Conservation (phyloP, 139 green algal genomes). For the Chlamydomonas sp. region DNA sequence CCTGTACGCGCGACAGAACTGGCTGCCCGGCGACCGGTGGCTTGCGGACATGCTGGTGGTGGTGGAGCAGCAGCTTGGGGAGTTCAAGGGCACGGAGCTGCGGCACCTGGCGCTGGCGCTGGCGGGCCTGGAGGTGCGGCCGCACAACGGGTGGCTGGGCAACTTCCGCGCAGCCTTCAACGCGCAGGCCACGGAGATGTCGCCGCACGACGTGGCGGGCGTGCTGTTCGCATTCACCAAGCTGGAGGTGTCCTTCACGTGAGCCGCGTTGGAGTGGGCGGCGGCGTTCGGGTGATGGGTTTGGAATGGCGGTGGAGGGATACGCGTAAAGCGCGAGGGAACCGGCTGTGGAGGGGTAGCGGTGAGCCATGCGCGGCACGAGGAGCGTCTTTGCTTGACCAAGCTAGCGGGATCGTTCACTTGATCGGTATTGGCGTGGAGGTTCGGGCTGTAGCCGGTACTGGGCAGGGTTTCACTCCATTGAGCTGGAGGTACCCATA, state of each 20-base stretch:
- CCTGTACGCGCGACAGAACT: constrained; percentile 15
- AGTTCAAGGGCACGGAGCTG: constrained; percentile 6
- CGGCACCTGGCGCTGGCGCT: constrained; percentile 10
- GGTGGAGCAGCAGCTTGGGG: constrained; percentile 10
- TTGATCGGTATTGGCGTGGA: too few species aligned
- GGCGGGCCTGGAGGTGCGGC: constrained; percentile 27
- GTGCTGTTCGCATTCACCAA: constrained; percentile 37
- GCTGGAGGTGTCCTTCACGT: constrained; percentile 24
- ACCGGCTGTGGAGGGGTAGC: too few species aligned
- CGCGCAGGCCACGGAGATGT: not conserved
- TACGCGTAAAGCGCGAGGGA: too few species aligned
- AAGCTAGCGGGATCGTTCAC: too few species aligned
- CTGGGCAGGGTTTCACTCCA: too few species aligned
- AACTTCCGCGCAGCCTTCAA: constrained; percentile 2
- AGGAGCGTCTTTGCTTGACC: too few species aligned
- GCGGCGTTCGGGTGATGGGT: too few species aligned
- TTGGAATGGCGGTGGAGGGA: too few species aligned
- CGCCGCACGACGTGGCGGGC: constrained; percentile 7
- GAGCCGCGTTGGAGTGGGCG: too few species aligned
- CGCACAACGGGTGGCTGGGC: constrained; percentile 21
- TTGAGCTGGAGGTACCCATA: too few species aligned
- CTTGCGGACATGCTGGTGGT: constrained; percentile 17
- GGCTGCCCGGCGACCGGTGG: constrained; percentile 11
- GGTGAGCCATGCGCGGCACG: too few species aligned
- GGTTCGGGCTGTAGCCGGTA: too few species aligned